These are phyloP conservation scores for Phallus indusiatus DNA, from an alignment of 768 basidiomycete species.

Conservation along the genomic window DNA sequence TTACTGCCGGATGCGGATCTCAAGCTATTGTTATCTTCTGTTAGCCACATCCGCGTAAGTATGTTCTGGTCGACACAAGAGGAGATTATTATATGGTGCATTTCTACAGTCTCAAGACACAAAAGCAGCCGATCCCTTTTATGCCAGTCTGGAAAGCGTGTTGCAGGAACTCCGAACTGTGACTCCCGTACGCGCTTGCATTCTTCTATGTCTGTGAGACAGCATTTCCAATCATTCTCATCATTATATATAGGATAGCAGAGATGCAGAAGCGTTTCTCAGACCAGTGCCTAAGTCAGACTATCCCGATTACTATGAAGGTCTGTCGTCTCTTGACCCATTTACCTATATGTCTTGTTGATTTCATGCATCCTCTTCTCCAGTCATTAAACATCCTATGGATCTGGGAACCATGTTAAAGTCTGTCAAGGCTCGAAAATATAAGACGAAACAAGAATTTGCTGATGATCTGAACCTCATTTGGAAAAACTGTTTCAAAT, in stretches of 20 bases:
- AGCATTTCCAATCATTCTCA: slow-evolving; percentile 4
- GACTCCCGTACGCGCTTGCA: slow-evolving; percentile 42
- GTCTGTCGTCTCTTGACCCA: slow-evolving; percentile 35
- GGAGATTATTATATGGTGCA: slow-evolving; percentile 13
- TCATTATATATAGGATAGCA: slow-evolving; percentile 50
- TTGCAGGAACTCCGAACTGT: slow-evolving; percentile 75
- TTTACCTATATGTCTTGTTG: background rate
- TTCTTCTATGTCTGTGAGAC: slow-evolving; percentile 17
- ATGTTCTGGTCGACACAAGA: slow-evolving; percentile 14
- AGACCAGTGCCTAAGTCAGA: slow-evolving; percentile 88
- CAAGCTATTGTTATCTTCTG: slow-evolving; percentile 68
- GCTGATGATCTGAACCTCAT: slow-evolving; percentile 91
- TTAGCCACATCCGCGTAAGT: slow-evolving; percentile 84
- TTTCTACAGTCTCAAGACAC: slow-evolving; percentile 44
- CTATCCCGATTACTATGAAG: slow-evolving; percentile 88
- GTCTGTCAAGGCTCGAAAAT: slow-evolving; percentile 86
- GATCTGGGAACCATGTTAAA: slow-evolving; percentile 87
- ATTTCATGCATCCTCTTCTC: background rate
- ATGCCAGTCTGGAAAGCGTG: slow-evolving; percentile 86
- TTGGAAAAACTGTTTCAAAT: slow-evolving; percentile 91
- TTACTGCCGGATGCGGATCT: slow-evolving; percentile 60
- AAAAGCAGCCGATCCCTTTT: slow-evolving; percentile 82
- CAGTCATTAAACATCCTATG: slow-evolving; percentile 94
- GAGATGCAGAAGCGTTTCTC: slow-evolving; percentile 86
- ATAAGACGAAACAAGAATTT: slow-evolving; percentile 92